These are phyloP conservation scores for Euphrasia arctica DNA, from an alignment of 305 asterid genomes.

Conservation along the genomic window DNA sequence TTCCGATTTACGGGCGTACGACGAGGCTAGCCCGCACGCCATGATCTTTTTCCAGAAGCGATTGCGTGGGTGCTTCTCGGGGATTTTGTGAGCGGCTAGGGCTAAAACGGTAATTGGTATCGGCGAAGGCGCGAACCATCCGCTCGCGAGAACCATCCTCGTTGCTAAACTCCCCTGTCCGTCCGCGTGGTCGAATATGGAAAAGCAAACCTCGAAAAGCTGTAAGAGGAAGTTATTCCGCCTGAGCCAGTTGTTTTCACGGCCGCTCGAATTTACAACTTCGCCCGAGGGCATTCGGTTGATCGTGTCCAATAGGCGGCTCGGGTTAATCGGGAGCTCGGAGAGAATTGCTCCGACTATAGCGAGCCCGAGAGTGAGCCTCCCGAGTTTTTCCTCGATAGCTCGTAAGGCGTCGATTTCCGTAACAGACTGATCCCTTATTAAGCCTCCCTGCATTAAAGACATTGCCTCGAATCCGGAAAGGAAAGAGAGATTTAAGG, in stretches of 20 bases:
- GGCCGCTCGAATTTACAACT: slow-evolving; percentile 45
- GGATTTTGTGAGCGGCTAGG: slow-evolving; percentile 66
- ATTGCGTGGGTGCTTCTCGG: slow-evolving; percentile 53
- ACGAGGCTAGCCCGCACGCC: slow-evolving; percentile 62
- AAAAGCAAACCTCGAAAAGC: slow-evolving; percentile 83
- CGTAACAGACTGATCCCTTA: slow-evolving; percentile 52
- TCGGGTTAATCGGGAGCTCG: slow-evolving; percentile 87
- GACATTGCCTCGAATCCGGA: slow-evolving; percentile 84
- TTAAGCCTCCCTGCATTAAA: slow-evolving; percentile 64
- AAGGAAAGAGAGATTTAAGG: slow-evolving; percentile 64
- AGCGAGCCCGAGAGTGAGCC: slow-evolving; percentile 75
- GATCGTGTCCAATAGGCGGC: slow-evolving; percentile 64
- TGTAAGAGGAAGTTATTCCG: slow-evolving; percentile 62
- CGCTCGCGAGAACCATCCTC: slow-evolving; percentile 72
- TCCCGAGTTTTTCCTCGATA: slow-evolving; percentile 81
- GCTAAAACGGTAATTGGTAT: slow-evolving; percentile 57
- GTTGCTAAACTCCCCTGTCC: slow-evolving; percentile 77
- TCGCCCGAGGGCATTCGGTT: slow-evolving; percentile 68
- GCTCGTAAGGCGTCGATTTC: slow-evolving; percentile 69
- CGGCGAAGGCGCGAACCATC: slow-evolving; percentile 81
- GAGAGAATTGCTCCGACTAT: slow-evolving; percentile 74
- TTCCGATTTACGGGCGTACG: slow-evolving; percentile 63
- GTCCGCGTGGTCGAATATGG: slow-evolving; percentile 83
- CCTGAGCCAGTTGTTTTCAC: slow-evolving; percentile 54
- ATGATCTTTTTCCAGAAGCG: slow-evolving; percentile 52